A percentile compares a stretch with the other conserved stretches of the same genome.
phyloP scores from a whole-genome alignment of 805 yeast genomes.

The Spathaspora hagerdaliae region DNA sequence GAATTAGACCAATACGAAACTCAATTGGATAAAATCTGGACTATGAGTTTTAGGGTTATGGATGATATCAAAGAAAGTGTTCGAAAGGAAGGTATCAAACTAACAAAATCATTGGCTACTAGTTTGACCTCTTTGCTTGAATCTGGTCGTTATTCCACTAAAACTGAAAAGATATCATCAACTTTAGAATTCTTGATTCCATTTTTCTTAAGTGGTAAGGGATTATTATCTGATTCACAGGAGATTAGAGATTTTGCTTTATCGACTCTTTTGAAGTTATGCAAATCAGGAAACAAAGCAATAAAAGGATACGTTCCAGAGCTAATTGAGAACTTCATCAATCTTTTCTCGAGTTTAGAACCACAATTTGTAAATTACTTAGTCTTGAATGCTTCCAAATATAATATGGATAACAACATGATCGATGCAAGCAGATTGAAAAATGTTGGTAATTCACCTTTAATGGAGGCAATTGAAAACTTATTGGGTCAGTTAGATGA shows the following conservation, averaged over 20 bases:
- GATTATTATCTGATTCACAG: conserved; percentile 79
- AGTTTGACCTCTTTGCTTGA: conserved; percentile 57
- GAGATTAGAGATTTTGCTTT: conserved; percentile 77
- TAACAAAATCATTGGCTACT: conserved; percentile 65
- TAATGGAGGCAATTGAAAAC: conserved; percentile 81
- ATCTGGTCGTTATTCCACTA: conserved; percentile 30
- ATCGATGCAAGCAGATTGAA: conserved; percentile 76
- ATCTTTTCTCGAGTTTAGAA: conserved; percentile 79
- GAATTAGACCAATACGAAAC: conserved; percentile 49
- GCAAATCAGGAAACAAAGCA: conserved; percentile 58
- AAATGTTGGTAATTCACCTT: conserved; percentile 75
- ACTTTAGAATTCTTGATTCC: conserved; percentile 65
- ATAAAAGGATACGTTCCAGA: conserved; percentile 65
- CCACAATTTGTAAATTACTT: conserved; percentile 87
- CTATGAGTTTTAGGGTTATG: conserved; percentile 79
- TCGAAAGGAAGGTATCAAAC: conserved; percentile 67
- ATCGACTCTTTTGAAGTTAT: conserved; percentile 65
- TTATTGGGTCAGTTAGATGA: conserved; percentile 56
- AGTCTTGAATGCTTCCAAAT: conserved; percentile 84
- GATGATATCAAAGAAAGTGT: conserved; percentile 96
- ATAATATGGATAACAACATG: conserved; percentile 64
- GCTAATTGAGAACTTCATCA: conserved; percentile 64
- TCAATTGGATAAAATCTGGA: conserved; percentile 70
- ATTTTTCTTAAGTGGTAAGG: conserved; percentile 72
- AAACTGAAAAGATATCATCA: conserved; percentile 38